Evolutionary conservation across 2,329 filamentous ascomycete species (phyloP), one percentile per base, ranked within the genome.

Genomic region (Cladophialophora exuberans): DNA sequence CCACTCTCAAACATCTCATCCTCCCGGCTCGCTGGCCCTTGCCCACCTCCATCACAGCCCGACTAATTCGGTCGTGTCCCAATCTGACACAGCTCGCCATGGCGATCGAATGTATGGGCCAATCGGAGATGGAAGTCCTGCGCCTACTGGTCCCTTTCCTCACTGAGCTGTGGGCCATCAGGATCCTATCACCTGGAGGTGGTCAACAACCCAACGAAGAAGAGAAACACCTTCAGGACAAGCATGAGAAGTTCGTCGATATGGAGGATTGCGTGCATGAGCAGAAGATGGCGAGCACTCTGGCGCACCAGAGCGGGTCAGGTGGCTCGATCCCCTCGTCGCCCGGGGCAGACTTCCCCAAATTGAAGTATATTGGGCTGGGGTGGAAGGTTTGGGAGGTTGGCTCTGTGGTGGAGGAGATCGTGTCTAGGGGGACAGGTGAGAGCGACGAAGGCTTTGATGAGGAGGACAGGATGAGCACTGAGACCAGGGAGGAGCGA

Each of bases 81-180:
- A 76, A 83, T 49, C 70, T 86, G 11, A 81, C 84, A 57, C 82
- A 86, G 62, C 70, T 86, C 1, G 81, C 76, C 22, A 69, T 84
- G 18, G 76, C 80, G 6, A 71, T 79, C 13, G 70, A 76, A 9
- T 60, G 71, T 13, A 10, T 35, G 9, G 54, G 57, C 20, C 49
- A 56, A 23, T 45, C 49, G 7, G 38, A 59, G 17, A 28, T 50
- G 5, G 50, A 61, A 17, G 49, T 57, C 6, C 25, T 59, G 10
- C 51, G 57, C 5, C 28, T 65, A 10, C 46, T 67, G 10, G 22
- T 66, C 9, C 65, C 64, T 1, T 67, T 66, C 36, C 51, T 66
- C 1, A 36, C 45, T 6, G 57, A 65, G 5, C 46, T 68, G 5
- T 63, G 62, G 18, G 74, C 73, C 0, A 49, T 78, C 3, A 70